Percentiles rank a stretch among this genome's conserved stretches.
These are phyloP conservation scores for Groenewaldozyma tartarivorans DNA, from an alignment of 805 yeast species.

Conservation along the genomic window DNA sequence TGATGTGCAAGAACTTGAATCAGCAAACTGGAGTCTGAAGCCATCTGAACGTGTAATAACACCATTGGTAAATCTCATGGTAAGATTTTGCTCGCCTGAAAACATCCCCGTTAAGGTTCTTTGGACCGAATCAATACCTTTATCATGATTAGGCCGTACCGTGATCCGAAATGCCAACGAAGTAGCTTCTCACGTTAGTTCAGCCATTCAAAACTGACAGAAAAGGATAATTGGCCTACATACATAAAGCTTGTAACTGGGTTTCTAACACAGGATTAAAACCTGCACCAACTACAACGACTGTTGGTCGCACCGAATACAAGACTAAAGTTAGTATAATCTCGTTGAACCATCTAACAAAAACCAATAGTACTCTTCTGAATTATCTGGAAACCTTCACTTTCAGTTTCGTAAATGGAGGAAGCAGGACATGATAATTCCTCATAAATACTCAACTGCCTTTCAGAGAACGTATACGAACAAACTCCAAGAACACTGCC, in stretches of 20 bases:
- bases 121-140: not conserved
- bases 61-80: not conserved
- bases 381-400: not conserved
- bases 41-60: not conserved
- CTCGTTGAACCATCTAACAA: no score
- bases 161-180: not conserved
- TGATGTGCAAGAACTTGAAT: not conserved
- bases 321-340: no score
- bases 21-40: not conserved
- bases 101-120: not conserved
- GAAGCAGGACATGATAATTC: not conserved
- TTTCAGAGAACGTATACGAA: not conserved
- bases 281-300: not conserved
- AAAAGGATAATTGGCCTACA: not conserved
- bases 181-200: no score
- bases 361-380: not conserved
- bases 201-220: no score
- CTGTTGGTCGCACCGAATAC: constrained; percentile 1
- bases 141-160: not conserved
- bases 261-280: not conserved
- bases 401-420: not conserved
- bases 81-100: not conserved
- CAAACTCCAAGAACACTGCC: not conserved
- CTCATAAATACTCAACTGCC: not conserved
- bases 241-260: not conserved